Evolutionary conservation across 805 yeast species (phyloP).

Genomic region (Grigorovia jiainica): DNA sequence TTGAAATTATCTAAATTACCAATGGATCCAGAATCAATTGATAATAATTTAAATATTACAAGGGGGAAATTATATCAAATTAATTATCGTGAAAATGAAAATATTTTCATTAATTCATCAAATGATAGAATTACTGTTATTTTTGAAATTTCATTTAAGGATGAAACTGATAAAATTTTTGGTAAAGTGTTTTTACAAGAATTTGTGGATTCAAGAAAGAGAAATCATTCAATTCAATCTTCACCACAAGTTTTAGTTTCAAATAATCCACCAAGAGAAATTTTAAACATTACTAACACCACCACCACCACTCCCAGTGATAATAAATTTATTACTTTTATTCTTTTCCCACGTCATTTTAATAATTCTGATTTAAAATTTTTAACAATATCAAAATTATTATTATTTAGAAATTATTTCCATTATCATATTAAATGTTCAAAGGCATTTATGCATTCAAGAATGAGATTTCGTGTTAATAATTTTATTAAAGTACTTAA

Average conservation of each 20-base stretch:
- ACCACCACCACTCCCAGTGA: constrained; percentile 30
- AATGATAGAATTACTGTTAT: constrained; percentile 95
- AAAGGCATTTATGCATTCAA: constrained; percentile 94
- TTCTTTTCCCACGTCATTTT: constrained; percentile 81
- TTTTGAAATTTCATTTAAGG: constrained; percentile 88
- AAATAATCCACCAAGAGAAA: constrained; percentile 90
- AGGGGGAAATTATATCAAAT: constrained; percentile 32
- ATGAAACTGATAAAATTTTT: constrained; percentile 89
- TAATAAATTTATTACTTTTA: constrained; percentile 48
- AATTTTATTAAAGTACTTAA: constrained; percentile 91
- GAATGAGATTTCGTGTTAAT: constrained; percentile 94
- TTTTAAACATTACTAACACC: constrained; percentile 27
- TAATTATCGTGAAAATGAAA: constrained; percentile 87
- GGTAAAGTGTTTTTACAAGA: constrained; percentile 88
- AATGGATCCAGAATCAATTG: constrained; percentile 18
- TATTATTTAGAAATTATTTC: constrained; percentile 90
- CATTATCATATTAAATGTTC: constrained; percentile 98
- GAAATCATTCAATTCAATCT: constrained; percentile 89
- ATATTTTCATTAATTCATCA: constrained; percentile 82
- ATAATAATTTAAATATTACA: constrained; percentile 14
- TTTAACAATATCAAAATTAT: constrained; percentile 66
- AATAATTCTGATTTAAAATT: constrained; percentile 41
- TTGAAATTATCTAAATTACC: constrained; percentile 45
- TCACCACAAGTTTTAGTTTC: constrained; percentile 97
- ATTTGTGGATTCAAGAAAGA: constrained; percentile 89